These are phyloP conservation scores for Aspergillus novofumigatus DNA, from an alignment of 2,329 filamentous ascomycete species.

Conservation along the genomic window DNA sequence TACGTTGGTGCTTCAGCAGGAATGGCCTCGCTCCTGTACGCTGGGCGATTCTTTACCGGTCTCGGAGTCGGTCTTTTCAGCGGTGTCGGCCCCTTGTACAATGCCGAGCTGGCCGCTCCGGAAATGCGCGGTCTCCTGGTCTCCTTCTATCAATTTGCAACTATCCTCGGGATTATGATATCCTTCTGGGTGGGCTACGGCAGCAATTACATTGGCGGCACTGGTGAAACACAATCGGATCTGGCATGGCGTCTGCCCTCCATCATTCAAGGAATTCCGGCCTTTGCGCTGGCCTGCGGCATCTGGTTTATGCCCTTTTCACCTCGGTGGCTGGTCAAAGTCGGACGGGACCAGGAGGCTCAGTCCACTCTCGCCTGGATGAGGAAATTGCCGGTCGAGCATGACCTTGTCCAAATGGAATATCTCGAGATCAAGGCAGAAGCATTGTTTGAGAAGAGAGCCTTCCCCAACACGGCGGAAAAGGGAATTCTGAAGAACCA, in stretches of 20 bases:
- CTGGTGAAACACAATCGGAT: conserved; percentile 28
- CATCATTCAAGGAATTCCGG: conserved; percentile 43
- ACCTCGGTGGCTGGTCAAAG: conserved; percentile 50
- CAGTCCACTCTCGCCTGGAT: conserved; percentile 23
- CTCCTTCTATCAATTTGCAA: conserved; percentile 32
- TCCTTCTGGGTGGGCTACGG: conserved; percentile 38
- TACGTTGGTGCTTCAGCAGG: conserved; percentile 23
- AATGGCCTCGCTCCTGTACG: conserved; percentile 22
- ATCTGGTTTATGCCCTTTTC: conserved; percentile 52
- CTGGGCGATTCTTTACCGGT: conserved; percentile 29
- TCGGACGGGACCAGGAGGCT: conserved; percentile 45
- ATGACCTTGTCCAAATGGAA: conserved; percentile 41
- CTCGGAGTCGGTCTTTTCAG: conserved; percentile 31
- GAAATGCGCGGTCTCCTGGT: conserved; percentile 31
- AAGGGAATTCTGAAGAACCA: conserved; percentile 43
- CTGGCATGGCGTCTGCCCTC: conserved; percentile 46
- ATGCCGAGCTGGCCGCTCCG: conserved; percentile 44
- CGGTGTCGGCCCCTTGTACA: conserved; percentile 46
- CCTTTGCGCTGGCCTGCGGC: conserved; percentile 30
- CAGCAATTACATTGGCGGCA: conserved; percentile 38
- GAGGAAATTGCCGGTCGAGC: conserved; percentile 29
- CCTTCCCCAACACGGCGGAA: conserved; percentile 43
- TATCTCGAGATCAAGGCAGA: conserved; percentile 48
- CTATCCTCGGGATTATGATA: conserved; percentile 34
- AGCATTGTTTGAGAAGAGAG: conserved; percentile 40